These are phyloP conservation scores for Sungouiella blattae DNA, from an alignment of 805 yeast genomes.

Conservation along the genomic window DNA sequence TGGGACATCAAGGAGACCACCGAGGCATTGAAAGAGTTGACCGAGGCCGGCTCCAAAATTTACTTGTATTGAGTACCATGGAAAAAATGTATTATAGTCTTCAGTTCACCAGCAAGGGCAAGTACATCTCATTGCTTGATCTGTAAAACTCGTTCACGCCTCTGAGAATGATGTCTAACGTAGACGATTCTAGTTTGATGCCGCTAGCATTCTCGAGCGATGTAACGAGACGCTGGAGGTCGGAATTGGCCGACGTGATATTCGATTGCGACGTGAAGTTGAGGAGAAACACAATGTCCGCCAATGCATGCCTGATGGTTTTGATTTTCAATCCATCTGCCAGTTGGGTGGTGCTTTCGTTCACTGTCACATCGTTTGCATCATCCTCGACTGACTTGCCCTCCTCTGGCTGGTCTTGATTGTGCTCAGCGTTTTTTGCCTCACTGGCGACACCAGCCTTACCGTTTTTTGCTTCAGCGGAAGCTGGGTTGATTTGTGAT, in stretches of 20 bases:
- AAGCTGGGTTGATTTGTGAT: neutral
- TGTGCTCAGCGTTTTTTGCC: neutral
- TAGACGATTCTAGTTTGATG: constrained; percentile 10
- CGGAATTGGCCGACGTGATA: constrained; percentile 1
- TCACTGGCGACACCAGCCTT: neutral
- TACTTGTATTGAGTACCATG: constrained; percentile 52
- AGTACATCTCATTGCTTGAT: constrained; percentile 20
- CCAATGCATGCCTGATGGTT: constrained; percentile 2
- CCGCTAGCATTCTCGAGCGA: constrained; percentile 4
- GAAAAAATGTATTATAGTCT: no score
- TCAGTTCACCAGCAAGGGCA: constrained; percentile 18
- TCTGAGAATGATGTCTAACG: constrained; percentile 16
- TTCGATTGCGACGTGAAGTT: constrained; percentile 12
- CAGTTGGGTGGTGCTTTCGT: no score
- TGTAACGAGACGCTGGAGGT: neutral
- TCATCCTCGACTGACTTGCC: neutral
- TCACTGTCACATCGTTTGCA: constrained; percentile 1
- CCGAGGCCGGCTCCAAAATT: constrained; percentile 43
- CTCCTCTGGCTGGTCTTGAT: neutral
- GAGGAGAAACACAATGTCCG: constrained; percentile 21
- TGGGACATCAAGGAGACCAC: constrained; percentile 56
- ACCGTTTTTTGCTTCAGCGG: neutral
- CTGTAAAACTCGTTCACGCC: constrained; percentile 27
- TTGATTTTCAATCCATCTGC: neutral
- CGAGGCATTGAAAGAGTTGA: constrained; percentile 37